Conservation (phyloP, 2,329 filamentous ascomycete genomes). For the Neocucurbitaria cava region DNA sequence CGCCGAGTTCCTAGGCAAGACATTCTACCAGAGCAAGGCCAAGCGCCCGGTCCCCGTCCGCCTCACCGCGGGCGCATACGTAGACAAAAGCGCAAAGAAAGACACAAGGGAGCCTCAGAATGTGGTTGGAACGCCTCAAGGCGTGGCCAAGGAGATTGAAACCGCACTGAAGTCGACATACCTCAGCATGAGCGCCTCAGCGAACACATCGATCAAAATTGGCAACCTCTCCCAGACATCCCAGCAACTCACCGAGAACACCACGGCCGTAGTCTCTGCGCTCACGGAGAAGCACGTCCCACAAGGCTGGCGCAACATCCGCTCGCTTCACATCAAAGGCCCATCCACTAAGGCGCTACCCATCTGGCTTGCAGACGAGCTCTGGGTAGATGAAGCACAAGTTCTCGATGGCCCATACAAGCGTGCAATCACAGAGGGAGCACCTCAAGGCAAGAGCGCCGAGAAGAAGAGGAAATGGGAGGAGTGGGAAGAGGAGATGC, state of each 20-base stretch:
- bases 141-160: slow-evolving; percentile 81
- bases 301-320: slow-evolving; percentile 86
- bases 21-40: slow-evolving; percentile 82
- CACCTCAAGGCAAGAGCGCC: slow-evolving; percentile 29
- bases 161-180: slow-evolving; percentile 78
- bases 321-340: slow-evolving; percentile 87
- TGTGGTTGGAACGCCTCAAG: slow-evolving; percentile 63
- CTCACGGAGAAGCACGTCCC: slow-evolving; percentile 82
- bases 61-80: slow-evolving; percentile 68
- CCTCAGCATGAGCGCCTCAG: slow-evolving; percentile 78
- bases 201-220: slow-evolving; percentile 81
- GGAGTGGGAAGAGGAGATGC: slow-evolving; percentile 47
- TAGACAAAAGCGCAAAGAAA: slow-evolving; percentile 60
- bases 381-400: slow-evolving; percentile 82
- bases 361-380: slow-evolving; percentile 91
- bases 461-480: slow-evolving; percentile 49
- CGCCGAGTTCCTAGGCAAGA: slow-evolving; percentile 83
- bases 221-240: slow-evolving; percentile 77
- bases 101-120: slow-evolving; percentile 42
- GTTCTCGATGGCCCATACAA: slow-evolving; percentile 64
- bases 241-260: slow-evolving; percentile 80
- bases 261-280: slow-evolving; percentile 67
- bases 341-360: slow-evolving; percentile 86
- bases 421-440: slow-evolving; percentile 34
- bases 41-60: slow-evolving; percentile 89